phyloP scores from a whole-genome alignment of 108 stramenopile genomes.

The Conticribra weissflogii region DNA sequence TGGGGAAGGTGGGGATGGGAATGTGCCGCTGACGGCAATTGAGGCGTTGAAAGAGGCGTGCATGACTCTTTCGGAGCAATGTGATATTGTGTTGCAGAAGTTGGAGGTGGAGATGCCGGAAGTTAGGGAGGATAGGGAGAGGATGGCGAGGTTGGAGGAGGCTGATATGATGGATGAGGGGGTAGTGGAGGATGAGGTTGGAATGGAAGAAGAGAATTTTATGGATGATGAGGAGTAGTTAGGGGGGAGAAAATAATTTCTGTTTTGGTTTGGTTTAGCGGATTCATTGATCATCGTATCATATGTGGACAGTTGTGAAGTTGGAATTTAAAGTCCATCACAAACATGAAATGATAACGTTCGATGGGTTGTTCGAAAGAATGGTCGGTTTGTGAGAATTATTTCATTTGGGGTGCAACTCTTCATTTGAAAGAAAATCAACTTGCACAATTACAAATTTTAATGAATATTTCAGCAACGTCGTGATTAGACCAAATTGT shows the following conservation, averaged over 20 bases:
- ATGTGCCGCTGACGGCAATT: slow-evolving; percentile 50
- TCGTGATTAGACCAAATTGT: too few relatives aligned
- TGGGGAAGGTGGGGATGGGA: not conserved
- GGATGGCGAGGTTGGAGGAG: slow-evolving; percentile 47
- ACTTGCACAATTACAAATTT: too few relatives aligned
- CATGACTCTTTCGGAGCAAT: slow-evolving; percentile 67
- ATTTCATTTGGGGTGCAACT: too few relatives aligned
- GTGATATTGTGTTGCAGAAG: slow-evolving; percentile 69
- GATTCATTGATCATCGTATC: too few relatives aligned
- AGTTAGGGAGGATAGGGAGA: slow-evolving; percentile 65
- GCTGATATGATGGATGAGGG: slow-evolving; percentile 51
- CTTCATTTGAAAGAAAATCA: too few relatives aligned
- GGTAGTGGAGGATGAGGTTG: slow-evolving; percentile 48
- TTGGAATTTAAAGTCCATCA: too few relatives aligned
- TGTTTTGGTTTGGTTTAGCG: too few relatives aligned
- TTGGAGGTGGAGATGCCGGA: slow-evolving; percentile 73
- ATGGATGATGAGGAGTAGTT: not conserved
- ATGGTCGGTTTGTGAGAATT: too few relatives aligned
- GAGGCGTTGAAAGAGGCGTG: slow-evolving; percentile 78
- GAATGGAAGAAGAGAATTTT: slow-evolving; percentile 40
- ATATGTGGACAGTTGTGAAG: too few relatives aligned
- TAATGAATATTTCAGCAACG: too few relatives aligned
- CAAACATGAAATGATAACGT: too few relatives aligned
- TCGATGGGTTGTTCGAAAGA: too few relatives aligned
- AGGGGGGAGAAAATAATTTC: not conserved